Base-by-base conservation (phyloP, 2,329 filamentous ascomycete genomes). In the Macroventuria anomochaeta region DNA sequence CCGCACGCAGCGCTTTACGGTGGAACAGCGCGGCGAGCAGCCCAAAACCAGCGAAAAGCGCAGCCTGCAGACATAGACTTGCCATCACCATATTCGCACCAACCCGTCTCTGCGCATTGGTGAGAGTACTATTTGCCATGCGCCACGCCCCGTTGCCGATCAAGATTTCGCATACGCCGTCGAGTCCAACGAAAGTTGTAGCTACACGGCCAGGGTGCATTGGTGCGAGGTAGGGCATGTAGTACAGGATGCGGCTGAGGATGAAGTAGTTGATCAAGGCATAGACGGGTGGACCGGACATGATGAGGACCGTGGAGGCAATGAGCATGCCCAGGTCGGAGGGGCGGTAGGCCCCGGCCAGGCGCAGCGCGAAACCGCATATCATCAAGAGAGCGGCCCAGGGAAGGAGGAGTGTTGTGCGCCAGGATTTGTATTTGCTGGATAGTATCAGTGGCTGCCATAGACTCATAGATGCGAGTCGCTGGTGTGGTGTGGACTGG, bases 201-300 rank as follows among this genome's bases (percentile, higher is more conserved):
- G 87, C 83, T 4, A 87, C 77, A 3, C 83, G 78, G 3, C 82
- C 82, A 0, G 83, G 83, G 58, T 85, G 81, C 28, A 85, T 77
- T 0, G 84, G 84, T 0, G 84, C 78, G 51, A 83, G 77, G 64
- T 86, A 83, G 0, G 85, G 85, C 2, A 85, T 77, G 69, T 88
- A 88, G 68, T 83, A 83, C 17, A 88, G 76, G 11, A 85, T 76
- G 3, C 84, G 80, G 2, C 81, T 81, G 20, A 88, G 80, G 49
- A 86, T 79, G 61, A 85, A 80, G 69, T 87, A 88, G 64, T 87
- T 86, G 49, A 83, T 79, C 3, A 85, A 77, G 46, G 85, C 84
- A 33, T 87, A 81, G 3, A 88, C 75, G 0, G 86, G 86, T 39
- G 76, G 79, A 43, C 71, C 71, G 6, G 67, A 71, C 63, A 77